Evolutionary conservation across 139 green algal species (phyloP).

Genomic region (Auxenochlorella pyrenoidosa): DNA sequence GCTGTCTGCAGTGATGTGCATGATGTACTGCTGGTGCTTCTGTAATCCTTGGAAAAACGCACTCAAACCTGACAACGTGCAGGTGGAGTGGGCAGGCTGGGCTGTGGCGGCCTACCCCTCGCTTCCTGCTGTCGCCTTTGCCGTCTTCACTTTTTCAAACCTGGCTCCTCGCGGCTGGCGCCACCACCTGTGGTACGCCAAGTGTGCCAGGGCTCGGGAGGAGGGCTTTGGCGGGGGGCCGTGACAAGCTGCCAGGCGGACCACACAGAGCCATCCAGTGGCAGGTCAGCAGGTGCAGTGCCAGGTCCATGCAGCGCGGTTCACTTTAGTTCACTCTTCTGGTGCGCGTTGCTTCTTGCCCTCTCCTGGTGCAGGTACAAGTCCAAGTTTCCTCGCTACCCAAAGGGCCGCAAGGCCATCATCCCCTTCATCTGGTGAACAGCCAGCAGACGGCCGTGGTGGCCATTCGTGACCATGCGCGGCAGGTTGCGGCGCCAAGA

Average conservation of each 20-base stretch:
- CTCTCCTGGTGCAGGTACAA: conserved; percentile 46
- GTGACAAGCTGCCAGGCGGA: neutral
- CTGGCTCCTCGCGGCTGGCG: conserved; percentile 53
- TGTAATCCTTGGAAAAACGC: too few species aligned
- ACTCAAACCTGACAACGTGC: too few species aligned
- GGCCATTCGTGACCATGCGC: too few species aligned
- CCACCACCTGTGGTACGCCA: conserved; percentile 43
- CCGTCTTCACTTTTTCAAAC: conserved; percentile 76
- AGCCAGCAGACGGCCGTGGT: too few species aligned
- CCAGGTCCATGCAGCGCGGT: too few species aligned
- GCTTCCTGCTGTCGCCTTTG: conserved; percentile 64
- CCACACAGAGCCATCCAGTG: too few species aligned
- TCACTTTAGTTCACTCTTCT: too few species aligned
- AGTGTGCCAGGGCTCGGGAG: neutral
- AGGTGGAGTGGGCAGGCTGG: conserved; percentile 19
- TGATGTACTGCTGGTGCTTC: too few species aligned
- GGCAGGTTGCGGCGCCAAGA: too few species aligned
- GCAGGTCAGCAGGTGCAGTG: neutral
- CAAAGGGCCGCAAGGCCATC: conserved; percentile 55
- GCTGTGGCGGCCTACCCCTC: conserved; percentile 17
- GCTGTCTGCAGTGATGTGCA: too few species aligned
- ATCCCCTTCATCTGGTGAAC: conserved; percentile 77
- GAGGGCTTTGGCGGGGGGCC: neutral
- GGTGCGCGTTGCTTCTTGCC: too few species aligned
- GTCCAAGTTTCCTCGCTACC: conserved; percentile 69